phyloP scores from a whole-genome alignment of 1,139 yeast genomes.

The Trichomonascaceae sp. region DNA sequence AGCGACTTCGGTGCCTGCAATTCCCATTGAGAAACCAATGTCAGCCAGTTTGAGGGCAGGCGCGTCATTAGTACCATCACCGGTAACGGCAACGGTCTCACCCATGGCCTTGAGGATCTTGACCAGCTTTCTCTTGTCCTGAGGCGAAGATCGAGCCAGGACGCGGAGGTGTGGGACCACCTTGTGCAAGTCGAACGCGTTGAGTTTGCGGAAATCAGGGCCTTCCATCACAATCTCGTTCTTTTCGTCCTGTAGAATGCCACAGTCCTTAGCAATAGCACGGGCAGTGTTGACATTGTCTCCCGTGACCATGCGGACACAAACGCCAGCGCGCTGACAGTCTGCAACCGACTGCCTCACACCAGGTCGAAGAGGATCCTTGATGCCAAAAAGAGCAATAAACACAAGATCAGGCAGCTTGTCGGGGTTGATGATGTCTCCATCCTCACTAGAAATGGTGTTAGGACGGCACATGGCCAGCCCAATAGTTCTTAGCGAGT shows the following conservation, averaged over 20 bases:
- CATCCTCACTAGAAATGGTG: constrained; percentile 55
- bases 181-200: constrained; percentile 40
- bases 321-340: constrained; percentile 84
- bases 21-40: constrained; percentile 80
- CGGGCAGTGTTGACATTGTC: constrained; percentile 83
- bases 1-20: constrained; percentile 73
- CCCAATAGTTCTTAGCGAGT: constrained; percentile 77
- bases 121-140: constrained; percentile 80
- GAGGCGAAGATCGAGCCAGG: constrained; percentile 89
- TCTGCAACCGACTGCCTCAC: constrained; percentile 79
- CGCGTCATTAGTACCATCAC: constrained; percentile 90
- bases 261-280: constrained; percentile 80
- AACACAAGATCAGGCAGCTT: constrained; percentile 20
- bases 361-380: constrained; percentile 86
- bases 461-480: constrained; percentile 39
- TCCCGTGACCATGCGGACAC: constrained; percentile 96
- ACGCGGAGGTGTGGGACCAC: constrained; percentile 68
- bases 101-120: constrained; percentile 68
- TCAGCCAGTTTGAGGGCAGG: constrained; percentile 73
- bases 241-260: constrained; percentile 48
- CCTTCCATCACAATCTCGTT: constrained; percentile 78
- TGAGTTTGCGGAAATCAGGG: constrained; percentile 63
- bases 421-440: constrained; percentile 16
- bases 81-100: constrained; percentile 96
- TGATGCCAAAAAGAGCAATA: constrained; percentile 73